These are phyloP conservation scores for Stagonosporopsis chrysanthemi DNA, from an alignment of 2,329 filamentous ascomycete genomes.

Conservation along the genomic window DNA sequence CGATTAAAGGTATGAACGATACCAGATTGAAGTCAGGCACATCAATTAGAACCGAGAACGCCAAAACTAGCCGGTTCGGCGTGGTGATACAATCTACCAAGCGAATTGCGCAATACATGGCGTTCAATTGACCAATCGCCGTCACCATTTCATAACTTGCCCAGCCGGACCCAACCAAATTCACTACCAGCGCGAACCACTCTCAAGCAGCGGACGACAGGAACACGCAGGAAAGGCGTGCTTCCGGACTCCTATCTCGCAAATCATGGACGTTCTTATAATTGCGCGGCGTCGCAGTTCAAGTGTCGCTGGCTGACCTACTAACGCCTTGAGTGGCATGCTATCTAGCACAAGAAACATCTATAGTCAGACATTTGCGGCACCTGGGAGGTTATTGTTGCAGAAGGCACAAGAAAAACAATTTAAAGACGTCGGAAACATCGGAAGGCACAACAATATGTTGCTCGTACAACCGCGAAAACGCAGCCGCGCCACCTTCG, in stretches of 20 bases:
- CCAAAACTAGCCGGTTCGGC: neutral
- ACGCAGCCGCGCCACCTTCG: neutral
- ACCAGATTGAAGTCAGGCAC: neutral
- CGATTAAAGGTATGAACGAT: neutral
- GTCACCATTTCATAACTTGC: constrained; percentile 2
- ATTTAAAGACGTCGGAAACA: neutral
- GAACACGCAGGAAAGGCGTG: constrained; percentile 3
- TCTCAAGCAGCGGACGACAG: constrained; percentile 12
- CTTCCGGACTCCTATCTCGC: constrained; percentile 7
- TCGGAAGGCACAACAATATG: neutral
- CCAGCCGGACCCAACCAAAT: constrained; percentile 9
- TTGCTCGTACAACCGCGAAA: constrained; percentile 12
- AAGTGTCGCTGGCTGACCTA: neutral
- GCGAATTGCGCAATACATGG: constrained; percentile 18
- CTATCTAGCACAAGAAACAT: constrained; percentile 11
- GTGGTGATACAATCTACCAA: constrained; percentile 12
- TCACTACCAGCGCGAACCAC: constrained; percentile 12
- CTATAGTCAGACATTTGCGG: constrained; percentile 7
- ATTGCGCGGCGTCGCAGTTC: neutral
- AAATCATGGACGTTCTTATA: constrained; percentile 12
- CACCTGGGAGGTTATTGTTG: neutral
- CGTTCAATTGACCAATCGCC: constrained; percentile 10
- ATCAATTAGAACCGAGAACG: neutral
- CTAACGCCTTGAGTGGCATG: constrained; percentile 5
- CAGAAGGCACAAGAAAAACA: neutral